Evolutionary conservation across 805 yeast species (phyloP).

Genomic region (Kazachstania viticola): DNA sequence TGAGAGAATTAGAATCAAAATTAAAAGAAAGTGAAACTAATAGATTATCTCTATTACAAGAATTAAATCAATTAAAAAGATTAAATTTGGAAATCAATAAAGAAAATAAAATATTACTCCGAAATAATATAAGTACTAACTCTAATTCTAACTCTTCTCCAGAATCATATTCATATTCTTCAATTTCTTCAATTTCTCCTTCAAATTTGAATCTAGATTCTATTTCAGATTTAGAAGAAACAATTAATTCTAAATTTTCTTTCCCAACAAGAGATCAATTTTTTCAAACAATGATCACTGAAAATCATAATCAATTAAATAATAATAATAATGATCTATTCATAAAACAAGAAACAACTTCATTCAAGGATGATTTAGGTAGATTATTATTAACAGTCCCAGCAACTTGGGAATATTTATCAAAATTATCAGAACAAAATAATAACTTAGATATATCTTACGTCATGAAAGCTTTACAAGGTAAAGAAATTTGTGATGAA

Average conservation of each 20-base stretch:
- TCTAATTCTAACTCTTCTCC: not conserved
- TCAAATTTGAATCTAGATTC: not conserved
- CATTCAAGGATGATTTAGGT: conserved; percentile 16
- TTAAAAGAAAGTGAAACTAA: conserved; percentile 47
- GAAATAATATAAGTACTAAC: conserved; percentile 11
- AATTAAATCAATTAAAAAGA: conserved; percentile 39
- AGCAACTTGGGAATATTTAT: conserved; percentile 76
- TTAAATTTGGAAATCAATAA: conserved; percentile 46
- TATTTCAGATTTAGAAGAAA: not conserved
- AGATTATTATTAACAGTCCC: conserved; percentile 52
- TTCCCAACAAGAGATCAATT: conserved; percentile 23
- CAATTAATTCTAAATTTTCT: conserved; percentile 4
- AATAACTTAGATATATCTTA: conserved; percentile 44
- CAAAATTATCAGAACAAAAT: conserved; percentile 34
- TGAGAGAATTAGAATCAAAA: conserved; percentile 55
- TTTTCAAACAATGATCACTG: conserved; percentile 13
- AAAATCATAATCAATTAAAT: not conserved
- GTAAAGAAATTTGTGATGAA: conserved; percentile 67
- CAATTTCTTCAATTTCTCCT: not conserved
- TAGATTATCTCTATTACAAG: conserved; percentile 34
- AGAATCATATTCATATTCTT: not conserved
- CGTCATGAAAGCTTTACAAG: conserved; percentile 49
- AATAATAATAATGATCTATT: not conserved
- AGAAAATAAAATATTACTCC: conserved; percentile 47
- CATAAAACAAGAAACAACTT: conserved; percentile 1